A percentile compares a stretch with the other conserved stretches of the same genome.
These are phyloP conservation scores for Rhizoclosmatium sp. DNA, from an alignment of 192 early-diverging fungal genomes.

Conservation along the genomic window DNA sequence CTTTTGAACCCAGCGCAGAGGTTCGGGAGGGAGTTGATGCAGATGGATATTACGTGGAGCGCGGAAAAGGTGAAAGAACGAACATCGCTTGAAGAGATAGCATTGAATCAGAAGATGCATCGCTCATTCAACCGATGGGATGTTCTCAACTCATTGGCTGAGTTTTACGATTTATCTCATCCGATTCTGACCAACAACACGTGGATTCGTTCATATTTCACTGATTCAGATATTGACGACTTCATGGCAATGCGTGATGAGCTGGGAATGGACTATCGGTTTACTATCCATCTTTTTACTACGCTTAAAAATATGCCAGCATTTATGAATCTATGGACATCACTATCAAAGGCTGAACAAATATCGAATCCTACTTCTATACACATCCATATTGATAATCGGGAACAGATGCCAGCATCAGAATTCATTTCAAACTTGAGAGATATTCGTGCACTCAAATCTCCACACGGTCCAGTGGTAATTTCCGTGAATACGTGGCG, in stretches of 20 bases:
- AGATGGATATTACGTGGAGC: conserved; percentile 32
- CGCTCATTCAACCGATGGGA: conserved; percentile 2
- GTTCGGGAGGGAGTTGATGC: conserved; percentile 36
- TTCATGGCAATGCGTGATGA: background rate
- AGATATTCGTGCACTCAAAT: background rate
- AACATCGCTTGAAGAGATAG: background rate
- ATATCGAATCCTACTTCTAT: conserved; percentile 10
- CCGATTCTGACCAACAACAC: conserved; percentile 22
- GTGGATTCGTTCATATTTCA: conserved; percentile 32
- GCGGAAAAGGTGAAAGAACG: background rate
- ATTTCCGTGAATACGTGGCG: background rate
- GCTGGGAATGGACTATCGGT: background rate
- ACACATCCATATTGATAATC: conserved; percentile 33
- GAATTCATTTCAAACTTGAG: background rate
- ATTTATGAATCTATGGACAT: conserved; percentile 21
- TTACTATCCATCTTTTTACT: conserved; percentile 34
- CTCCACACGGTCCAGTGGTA: conserved; percentile 12
- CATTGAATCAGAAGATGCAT: background rate
- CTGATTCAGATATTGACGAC: conserved; percentile 9
- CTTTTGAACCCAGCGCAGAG: conserved; percentile 12
- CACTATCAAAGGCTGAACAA: background rate
- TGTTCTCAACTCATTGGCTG: conserved; percentile 28
- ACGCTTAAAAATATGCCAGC: background rate
- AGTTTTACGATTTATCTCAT: conserved; percentile 39
- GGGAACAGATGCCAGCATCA: background rate